A percentile compares a stretch with the other conserved stretches of the same genome.
Evolutionary conservation across 805 yeast species (phyloP).

Genomic region (Metschnikowia orientalis): DNA sequence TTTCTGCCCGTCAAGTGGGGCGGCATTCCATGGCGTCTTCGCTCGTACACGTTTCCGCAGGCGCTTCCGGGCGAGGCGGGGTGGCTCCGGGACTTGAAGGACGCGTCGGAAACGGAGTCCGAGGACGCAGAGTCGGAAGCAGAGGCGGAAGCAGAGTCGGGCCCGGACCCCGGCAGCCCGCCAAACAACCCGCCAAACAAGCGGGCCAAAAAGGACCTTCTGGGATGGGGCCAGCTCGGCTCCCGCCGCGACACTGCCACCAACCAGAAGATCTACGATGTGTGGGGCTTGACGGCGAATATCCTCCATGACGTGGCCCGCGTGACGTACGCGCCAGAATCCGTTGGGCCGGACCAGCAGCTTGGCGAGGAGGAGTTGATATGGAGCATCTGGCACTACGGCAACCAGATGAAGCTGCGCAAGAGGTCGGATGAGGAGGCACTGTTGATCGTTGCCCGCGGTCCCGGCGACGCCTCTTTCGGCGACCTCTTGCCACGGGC

Average conservation of each 20-base stretch:
- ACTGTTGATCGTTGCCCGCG: conserved; percentile 37
- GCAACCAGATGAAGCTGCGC: conserved; percentile 48
- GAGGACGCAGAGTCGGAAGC: conserved; percentile 10
- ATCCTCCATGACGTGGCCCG: conserved; percentile 68
- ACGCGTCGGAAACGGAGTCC: conserved; percentile 56
- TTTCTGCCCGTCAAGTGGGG: conserved; percentile 57
- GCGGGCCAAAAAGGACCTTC: conserved; percentile 17
- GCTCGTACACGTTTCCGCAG: conserved; percentile 59
- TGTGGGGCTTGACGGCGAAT: conserved; percentile 83
- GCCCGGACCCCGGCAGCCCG: background rate
- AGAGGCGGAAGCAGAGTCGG: conserved; percentile 1
- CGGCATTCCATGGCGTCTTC: conserved; percentile 60
- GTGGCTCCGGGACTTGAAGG: conserved; percentile 58
- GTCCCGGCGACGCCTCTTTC: conserved; percentile 24
- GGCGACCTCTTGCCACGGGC: conserved; percentile 41
- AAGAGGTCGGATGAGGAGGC: conserved; percentile 52
- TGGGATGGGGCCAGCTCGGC: conserved; percentile 39
- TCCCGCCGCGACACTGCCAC: conserved; percentile 34
- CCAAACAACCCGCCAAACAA: conserved; percentile 6
- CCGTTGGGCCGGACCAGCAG: conserved; percentile 11
- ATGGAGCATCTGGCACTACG: conserved; percentile 48
- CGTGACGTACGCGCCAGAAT: conserved; percentile 34
- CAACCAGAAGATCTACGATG: conserved; percentile 54
- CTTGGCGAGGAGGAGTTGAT: conserved; percentile 67
- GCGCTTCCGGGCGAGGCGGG: conserved; percentile 49